Evolutionary conservation across 352 stramenopile genomes (phyloP).

Genomic region (Phytophthora hybrid): DNA sequence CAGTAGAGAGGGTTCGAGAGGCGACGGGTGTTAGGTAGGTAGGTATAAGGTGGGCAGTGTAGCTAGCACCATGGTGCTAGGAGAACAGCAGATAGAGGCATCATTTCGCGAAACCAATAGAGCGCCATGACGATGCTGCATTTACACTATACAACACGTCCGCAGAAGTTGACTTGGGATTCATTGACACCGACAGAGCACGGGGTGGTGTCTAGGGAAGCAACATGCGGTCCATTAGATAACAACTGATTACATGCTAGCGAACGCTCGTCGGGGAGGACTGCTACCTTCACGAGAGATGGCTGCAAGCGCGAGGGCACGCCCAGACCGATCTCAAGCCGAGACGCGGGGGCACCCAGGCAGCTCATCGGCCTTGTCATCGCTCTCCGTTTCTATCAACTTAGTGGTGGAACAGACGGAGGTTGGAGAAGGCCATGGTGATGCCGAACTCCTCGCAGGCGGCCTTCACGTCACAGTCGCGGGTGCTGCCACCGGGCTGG

Average conservation of each 20-base stretch:
- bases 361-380: constrained; percentile 24
- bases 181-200: background rate
- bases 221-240: constrained; percentile 40
- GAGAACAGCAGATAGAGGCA: constrained; percentile 17
- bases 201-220: background rate
- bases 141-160: background rate
- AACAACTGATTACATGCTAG: constrained; percentile 34
- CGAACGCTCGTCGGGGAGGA: constrained; percentile 21
- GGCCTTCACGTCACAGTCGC: constrained; percentile 92
- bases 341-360: constrained; percentile 17
- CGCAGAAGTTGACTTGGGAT: background rate
- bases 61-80: constrained; percentile 8
- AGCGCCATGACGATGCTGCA: constrained; percentile 7
- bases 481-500: constrained; percentile 93
- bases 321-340: constrained; percentile 17
- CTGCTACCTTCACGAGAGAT: constrained; percentile 29
- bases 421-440: constrained; percentile 98
- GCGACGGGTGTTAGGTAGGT: constrained; percentile 7
- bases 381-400: constrained; percentile 19
- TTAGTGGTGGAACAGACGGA: constrained; percentile 99
- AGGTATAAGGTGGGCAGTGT: constrained; percentile 11
- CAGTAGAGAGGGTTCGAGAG: constrained; percentile 35
- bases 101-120: constrained; percentile 24
- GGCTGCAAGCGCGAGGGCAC: constrained; percentile 18
- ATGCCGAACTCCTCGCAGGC: constrained; percentile 99